These are phyloP conservation scores for Fusarium stilboides DNA, from an alignment of 2,329 filamentous ascomycete species.

Conservation along the genomic window DNA sequence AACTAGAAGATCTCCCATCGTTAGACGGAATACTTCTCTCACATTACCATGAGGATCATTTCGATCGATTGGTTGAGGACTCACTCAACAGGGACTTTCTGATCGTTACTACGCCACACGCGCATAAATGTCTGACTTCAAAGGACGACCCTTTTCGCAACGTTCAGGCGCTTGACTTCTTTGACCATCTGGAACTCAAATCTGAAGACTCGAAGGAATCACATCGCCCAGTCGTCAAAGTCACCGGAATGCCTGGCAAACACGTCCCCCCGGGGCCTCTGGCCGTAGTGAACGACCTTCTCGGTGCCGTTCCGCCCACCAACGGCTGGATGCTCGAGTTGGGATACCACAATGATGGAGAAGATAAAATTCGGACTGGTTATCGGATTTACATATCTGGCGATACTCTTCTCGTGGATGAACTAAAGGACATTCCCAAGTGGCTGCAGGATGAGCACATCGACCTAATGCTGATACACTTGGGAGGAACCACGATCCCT, in stretches of 20 bases:
- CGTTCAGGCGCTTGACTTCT: conserved; percentile 70
- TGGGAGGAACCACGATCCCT: conserved; percentile 77
- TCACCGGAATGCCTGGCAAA: conserved; percentile 76
- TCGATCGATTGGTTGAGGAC: conserved; percentile 58
- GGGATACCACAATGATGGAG: conserved; percentile 59
- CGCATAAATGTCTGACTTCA: conserved; percentile 65
- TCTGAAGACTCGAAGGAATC: conserved; percentile 43
- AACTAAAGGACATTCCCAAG: conserved; percentile 72
- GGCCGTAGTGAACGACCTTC: conserved; percentile 57
- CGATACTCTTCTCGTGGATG: conserved; percentile 70
- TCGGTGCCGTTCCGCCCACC: conserved; percentile 70
- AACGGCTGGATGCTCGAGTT: conserved; percentile 79
- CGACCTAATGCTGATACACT: conserved; percentile 77
- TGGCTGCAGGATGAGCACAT: conserved; percentile 68
- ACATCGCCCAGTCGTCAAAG: conserved; percentile 58
- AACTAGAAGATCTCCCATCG: conserved; percentile 71
- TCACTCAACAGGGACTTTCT: conserved; percentile 65
- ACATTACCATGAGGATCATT: conserved; percentile 73
- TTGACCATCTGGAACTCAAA: conserved; percentile 61
- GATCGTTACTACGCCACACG: conserved; percentile 76
- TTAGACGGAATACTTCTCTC: conserved; percentile 73
- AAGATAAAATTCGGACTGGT: conserved; percentile 59
- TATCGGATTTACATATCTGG: conserved; percentile 77
- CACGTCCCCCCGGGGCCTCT: conserved; percentile 65
- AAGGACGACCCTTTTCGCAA: conserved; percentile 66